Conservation (phyloP, 306 rosid species). For the Trifolium pratense region DNA sequence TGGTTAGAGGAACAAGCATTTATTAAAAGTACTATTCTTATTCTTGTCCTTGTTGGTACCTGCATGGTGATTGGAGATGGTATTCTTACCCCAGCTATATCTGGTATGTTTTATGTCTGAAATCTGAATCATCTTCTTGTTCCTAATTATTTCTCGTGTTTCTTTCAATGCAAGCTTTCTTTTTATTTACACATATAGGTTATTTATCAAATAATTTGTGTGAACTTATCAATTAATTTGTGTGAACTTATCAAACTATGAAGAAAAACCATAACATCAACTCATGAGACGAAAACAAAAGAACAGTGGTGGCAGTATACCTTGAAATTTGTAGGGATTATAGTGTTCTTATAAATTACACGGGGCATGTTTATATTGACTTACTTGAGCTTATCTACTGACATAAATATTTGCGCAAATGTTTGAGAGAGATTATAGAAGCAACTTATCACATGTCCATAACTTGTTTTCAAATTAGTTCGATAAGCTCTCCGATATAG, state of each 20-base stretch:
- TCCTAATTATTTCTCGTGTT: slow-evolving; percentile 15
- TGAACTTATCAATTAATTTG: slow-evolving; percentile 20
- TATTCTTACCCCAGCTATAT: slow-evolving; percentile 97
- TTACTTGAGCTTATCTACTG: too few species aligned
- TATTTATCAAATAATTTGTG: neutral
- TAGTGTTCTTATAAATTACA: neutral
- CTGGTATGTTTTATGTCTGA: slow-evolving; percentile 61
- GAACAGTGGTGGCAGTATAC: neutral
- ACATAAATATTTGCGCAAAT: too few species aligned
- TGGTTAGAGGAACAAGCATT: slow-evolving; percentile 72
- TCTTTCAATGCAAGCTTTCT: neutral
- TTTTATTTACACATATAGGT: neutral
- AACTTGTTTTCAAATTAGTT: too few species aligned
- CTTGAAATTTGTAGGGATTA: slow-evolving; percentile 10
- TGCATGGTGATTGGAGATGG: slow-evolving; percentile 99
- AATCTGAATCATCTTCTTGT: slow-evolving; percentile 38
- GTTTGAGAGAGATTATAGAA: too few species aligned
- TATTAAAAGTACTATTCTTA: slow-evolving; percentile 70
- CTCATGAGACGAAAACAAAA: slow-evolving; percentile 16
- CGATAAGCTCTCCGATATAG: too few species aligned
- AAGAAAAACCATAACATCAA: slow-evolving; percentile 31
- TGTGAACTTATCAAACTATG: slow-evolving; percentile 25
- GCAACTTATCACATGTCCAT: too few species aligned
- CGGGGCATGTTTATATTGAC: neutral
- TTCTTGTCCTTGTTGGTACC: slow-evolving; percentile 95